A percentile compares a stretch with the other conserved stretches of the same genome.
These are phyloP conservation scores for Eucommia ulmoides DNA, from an alignment of 257 asterid genomes.

Conservation along the genomic window DNA sequence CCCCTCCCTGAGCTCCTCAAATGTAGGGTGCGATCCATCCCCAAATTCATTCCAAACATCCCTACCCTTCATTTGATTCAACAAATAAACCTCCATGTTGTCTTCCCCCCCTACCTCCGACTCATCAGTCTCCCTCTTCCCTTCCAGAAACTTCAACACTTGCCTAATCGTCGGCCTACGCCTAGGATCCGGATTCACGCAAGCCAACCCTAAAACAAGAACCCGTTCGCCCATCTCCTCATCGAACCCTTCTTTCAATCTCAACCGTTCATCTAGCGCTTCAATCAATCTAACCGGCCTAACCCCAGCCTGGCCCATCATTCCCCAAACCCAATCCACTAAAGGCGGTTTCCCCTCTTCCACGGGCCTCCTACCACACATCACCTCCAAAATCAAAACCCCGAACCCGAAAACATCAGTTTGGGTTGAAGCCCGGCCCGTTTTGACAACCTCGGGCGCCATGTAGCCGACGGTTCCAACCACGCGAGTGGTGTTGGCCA, in stretches of 20 bases:
- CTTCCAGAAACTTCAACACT: constrained; percentile 43
- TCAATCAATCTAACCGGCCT: constrained; percentile 29
- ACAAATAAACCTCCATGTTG: constrained; percentile 30
- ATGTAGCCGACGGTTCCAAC: constrained; percentile 66
- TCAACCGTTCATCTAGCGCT: constrained; percentile 24
- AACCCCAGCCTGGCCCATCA: constrained; percentile 21
- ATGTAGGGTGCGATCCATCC: constrained; percentile 52
- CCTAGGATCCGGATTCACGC: constrained; percentile 36
- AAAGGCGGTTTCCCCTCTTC: constrained; percentile 38
- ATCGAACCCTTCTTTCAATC: constrained; percentile 19
- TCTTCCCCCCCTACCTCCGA: constrained; percentile 22
- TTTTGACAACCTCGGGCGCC: constrained; percentile 48
- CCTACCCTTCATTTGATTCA: too few species aligned
- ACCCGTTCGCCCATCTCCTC: constrained; percentile 36
- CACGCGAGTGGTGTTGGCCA: constrained; percentile 53
- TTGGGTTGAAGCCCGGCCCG: constrained; percentile 46
- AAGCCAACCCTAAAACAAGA: constrained; percentile 44
- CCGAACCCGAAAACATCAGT: constrained; percentile 49
- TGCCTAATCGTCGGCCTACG: constrained; percentile 64
- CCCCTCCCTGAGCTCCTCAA: constrained; percentile 35
- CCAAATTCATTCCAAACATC: too few species aligned
- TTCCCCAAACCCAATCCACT: constrained; percentile 49
- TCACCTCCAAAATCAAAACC: constrained; percentile 43
- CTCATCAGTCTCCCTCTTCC: constrained; percentile 27
- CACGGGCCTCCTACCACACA: constrained; percentile 47